A percentile compares a stretch with the other conserved stretches of the same genome.
Evolutionary conservation across 2,329 filamentous ascomycete genomes (phyloP).

Genomic region (Trichophyton mentagrophytes): DNA sequence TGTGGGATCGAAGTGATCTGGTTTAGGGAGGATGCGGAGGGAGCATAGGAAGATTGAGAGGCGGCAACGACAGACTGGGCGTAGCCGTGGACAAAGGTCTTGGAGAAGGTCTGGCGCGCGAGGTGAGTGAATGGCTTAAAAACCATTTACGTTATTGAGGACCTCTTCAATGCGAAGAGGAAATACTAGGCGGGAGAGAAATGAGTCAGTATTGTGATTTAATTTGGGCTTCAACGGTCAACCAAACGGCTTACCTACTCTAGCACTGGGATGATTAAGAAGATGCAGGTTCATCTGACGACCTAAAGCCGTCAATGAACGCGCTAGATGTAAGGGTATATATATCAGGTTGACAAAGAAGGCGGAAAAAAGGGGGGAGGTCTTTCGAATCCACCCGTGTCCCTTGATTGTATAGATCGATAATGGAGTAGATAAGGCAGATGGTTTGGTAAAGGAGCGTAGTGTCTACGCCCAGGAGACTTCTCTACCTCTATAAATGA

Average conservation of each 20-base stretch:
- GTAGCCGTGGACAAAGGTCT: slow-evolving; percentile 95
- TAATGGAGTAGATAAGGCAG: background rate
- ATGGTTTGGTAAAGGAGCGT: background rate
- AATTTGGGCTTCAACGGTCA: slow-evolving; percentile 10
- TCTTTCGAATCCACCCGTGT: background rate
- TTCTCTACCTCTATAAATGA: background rate
- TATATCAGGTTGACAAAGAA: background rate
- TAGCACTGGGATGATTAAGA: slow-evolving; percentile 46
- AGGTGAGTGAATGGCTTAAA: slow-evolving; percentile 61
- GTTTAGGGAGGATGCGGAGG: slow-evolving; percentile 46
- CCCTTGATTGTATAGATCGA: background rate
- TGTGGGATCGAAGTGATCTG: slow-evolving; percentile 38
- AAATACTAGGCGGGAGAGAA: slow-evolving; percentile 30
- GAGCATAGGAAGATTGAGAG: slow-evolving; percentile 69
- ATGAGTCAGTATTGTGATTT: background rate
- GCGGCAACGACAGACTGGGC: slow-evolving; percentile 94
- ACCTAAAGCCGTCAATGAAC: slow-evolving; percentile 79
- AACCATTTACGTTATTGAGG: slow-evolving; percentile 72
- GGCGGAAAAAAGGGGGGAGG: background rate
- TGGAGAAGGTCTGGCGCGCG: slow-evolving; percentile 93
- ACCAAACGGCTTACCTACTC: slow-evolving; percentile 41
- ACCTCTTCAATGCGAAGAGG: slow-evolving; percentile 53
- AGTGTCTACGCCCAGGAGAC: background rate
- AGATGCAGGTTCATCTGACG: slow-evolving; percentile 99
- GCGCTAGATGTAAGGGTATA: slow-evolving; percentile 42